Evolutionary conservation across 768 basidiomycete genomes (phyloP), one percentile per base, ranked within the genome.

Genomic region (Boletus vermiculosoides): DNA sequence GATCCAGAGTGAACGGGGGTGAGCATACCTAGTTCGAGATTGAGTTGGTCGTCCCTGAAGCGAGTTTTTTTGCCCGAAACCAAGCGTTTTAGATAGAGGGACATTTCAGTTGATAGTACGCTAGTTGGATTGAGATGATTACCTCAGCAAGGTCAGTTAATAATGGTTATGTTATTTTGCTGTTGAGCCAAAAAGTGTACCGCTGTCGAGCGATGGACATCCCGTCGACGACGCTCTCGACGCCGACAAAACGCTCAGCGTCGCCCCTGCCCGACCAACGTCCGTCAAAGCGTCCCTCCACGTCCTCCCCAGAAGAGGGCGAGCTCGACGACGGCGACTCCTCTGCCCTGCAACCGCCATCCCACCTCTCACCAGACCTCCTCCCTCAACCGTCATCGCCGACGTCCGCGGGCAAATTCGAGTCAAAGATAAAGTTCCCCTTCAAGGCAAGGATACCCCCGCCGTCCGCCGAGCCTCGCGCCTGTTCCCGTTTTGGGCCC

Each of bases 1-100:
- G 18, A 45, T 7, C 48, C 45, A 45, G 68, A 58, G 53, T 66
- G 65, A 33, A n/a, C 23, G 1, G 65, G 58, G 12, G 8, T 12
- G n/a, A 10, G 56, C 74, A n/a, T 52, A 86, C 84, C 86, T 25
- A 94, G 79, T 59, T 93, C 90, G 37, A 92, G 72, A 56, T 84
- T 76, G 45, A 89, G 81, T 3, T 79, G 74, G 8, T 75, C 76
- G 68, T 94, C 90, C 55, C 78, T 84, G 73, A 86, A 90, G 16
- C 93, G 79, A 5, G 90, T 83, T 65, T 92, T 95, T 48, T 80
- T 77, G 1, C 92, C 90, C n/a, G 90, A 92, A 3, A 94, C 91
- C 2, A 93, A 66, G 13, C 87, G 82, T 12, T 86, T 82, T 15
- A 91, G 77, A 61, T 82, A 85, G 70, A 87, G 82, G 30, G 83